A percentile compares a stretch with the other conserved stretches of the same genome.
Evolutionary conservation across 345 rosid species (phyloP).

Genomic region (Brassica rapa): DNA sequence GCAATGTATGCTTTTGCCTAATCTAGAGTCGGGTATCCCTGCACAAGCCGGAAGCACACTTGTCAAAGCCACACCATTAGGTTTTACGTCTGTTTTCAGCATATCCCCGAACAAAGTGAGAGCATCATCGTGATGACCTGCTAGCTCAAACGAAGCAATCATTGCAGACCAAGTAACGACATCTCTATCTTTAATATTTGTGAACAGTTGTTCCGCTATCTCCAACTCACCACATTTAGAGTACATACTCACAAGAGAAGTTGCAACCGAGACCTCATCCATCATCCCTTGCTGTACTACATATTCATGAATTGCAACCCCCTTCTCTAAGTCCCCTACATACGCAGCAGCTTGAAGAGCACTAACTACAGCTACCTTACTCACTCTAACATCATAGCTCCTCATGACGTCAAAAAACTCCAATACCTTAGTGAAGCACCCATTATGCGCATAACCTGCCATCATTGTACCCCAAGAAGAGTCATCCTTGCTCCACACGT

Average conservation of each 20-base stretch:
- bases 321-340: constrained; percentile 46
- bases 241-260: constrained; percentile 60
- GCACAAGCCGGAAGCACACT: constrained; percentile 59
- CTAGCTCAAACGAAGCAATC: constrained; percentile 52
- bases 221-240: constrained; percentile 54
- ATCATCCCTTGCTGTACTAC: constrained; percentile 43
- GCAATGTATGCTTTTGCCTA: constrained; percentile 66
- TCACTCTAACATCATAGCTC: constrained; percentile 38
- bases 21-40: constrained; percentile 38
- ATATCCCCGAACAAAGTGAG: constrained; percentile 51
- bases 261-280: constrained; percentile 49
- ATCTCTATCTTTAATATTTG: constrained; percentile 44
- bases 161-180: constrained; percentile 65
- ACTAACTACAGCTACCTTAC: constrained; percentile 45
- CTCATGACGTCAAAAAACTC: constrained; percentile 48
- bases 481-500: constrained; percentile 38
- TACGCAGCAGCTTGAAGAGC: constrained; percentile 60
- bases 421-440: constrained; percentile 47
- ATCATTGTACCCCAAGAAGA: constrained; percentile 58
- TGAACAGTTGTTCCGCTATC: constrained; percentile 46
- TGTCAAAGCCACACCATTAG: constrained; percentile 50
- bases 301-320: constrained; percentile 44
- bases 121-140: constrained; percentile 54
- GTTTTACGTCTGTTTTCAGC: constrained; percentile 47
- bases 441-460: constrained; percentile 59